Percentiles rank a stretch among this genome's conserved stretches.
Conservation (phyloP, 495 filamentous ascomycete genomes). For the Aspergillus cavernicola region DNA sequence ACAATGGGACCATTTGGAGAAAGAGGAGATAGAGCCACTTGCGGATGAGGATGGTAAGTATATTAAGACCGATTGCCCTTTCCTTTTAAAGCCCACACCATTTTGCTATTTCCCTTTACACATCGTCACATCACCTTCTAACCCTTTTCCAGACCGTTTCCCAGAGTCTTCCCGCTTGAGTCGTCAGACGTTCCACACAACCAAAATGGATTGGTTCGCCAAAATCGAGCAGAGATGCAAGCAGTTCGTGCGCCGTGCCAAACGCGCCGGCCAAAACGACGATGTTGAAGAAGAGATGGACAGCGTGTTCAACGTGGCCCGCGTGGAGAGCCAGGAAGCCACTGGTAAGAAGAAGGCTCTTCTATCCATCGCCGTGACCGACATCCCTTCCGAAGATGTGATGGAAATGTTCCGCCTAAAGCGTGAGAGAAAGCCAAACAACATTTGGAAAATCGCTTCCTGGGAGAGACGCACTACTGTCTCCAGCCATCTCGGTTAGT, state of each 20-base stretch:
- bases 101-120: neutral
- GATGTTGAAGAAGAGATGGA: too few relatives aligned
- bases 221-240: too few relatives aligned
- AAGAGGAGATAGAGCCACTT: neutral
- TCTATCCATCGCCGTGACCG: neutral
- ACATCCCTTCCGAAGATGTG: neutral
- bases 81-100: neutral
- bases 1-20: neutral
- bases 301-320: too few relatives aligned
- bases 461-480: neutral
- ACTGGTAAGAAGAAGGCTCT: neutral
- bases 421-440: neutral
- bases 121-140: neutral
- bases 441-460: neutral
- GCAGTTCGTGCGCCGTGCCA: too few relatives aligned
- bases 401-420: neutral
- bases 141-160: neutral
- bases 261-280: too few relatives aligned
- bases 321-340: too few relatives aligned
- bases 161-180: too few relatives aligned
- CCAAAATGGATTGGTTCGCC: neutral
- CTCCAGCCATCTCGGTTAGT: neutral
- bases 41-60: neutral
- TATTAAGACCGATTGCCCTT: neutral
- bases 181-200: neutral